Percentiles rank a stretch among this genome's conserved stretches.
These are phyloP conservation scores for Phylloporus sp. DNA, from an alignment of 1,284 basidiomycete genomes.

Conservation along the genomic window DNA sequence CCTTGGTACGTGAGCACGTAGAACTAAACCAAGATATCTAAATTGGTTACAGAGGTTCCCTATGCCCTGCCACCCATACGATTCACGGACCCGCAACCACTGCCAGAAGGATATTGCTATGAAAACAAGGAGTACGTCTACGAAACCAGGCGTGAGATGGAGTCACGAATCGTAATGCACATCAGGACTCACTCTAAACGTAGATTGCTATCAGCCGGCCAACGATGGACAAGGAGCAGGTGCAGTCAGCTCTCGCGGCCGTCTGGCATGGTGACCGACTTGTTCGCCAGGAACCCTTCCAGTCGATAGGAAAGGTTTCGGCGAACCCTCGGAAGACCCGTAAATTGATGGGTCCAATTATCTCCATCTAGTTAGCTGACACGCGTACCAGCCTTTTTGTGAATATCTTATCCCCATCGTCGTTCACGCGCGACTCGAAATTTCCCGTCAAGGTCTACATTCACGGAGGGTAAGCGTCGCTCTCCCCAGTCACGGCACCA, in stretches of 20 bases:
- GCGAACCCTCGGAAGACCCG: too few species aligned
- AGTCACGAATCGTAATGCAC: not conserved
- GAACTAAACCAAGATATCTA: too few species aligned
- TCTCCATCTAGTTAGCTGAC: not conserved
- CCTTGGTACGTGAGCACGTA: slow-evolving; percentile 49
- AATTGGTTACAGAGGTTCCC: slow-evolving; percentile 58
- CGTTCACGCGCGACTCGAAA: slow-evolving; percentile 45
- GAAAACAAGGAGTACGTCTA: slow-evolving; percentile 61
- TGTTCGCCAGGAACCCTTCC: too few species aligned
- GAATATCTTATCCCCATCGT: slow-evolving; percentile 68
- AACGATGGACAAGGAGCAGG: slow-evolving; percentile 65
- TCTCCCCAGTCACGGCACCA: not conserved
- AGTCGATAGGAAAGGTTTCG: too few species aligned
- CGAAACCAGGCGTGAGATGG: slow-evolving; percentile 65
- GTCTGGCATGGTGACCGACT: not conserved
- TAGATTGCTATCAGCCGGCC: slow-evolving; percentile 62
- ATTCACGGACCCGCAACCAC: slow-evolving; percentile 63
- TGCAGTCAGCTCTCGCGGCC: not conserved
- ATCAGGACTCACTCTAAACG: not conserved
- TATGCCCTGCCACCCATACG: slow-evolving; percentile 68
- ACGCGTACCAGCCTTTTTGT: slow-evolving; percentile 55
- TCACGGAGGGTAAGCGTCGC: slow-evolving; percentile 58
- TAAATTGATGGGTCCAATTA: slow-evolving; percentile 15
- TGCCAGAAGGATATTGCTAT: slow-evolving; percentile 60
- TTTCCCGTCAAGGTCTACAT: slow-evolving; percentile 76